Evolutionary conservation across 371 early-diverging fungal species (phyloP).

Genomic region (Mortierella sp.): DNA sequence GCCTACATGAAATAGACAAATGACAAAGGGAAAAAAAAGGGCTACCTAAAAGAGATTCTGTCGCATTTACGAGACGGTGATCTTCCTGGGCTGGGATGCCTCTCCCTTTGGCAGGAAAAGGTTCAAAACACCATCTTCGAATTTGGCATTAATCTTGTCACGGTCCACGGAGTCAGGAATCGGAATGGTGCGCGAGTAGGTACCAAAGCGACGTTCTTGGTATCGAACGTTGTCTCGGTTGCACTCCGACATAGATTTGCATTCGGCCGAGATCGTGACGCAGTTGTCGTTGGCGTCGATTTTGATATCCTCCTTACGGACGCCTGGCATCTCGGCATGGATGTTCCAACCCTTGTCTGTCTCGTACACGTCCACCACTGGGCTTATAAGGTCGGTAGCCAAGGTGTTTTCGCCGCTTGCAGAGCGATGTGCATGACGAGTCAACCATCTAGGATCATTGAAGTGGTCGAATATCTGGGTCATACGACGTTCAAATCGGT

Average conservation of each 20-base stretch:
- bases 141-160: slow-evolving; percentile 65
- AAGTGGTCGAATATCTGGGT: slow-evolving; percentile 51
- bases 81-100: slow-evolving; percentile 34
- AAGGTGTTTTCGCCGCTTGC: slow-evolving; percentile 17
- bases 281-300: slow-evolving; percentile 55
- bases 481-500: slow-evolving; percentile 56
- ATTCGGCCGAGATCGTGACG: slow-evolving; percentile 59
- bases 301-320: slow-evolving; percentile 63
- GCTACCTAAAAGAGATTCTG: too few relatives aligned
- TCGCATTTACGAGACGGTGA: slow-evolving; percentile 48
- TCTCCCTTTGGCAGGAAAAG: slow-evolving; percentile 65
- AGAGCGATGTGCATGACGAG: slow-evolving; percentile 12
- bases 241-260: slow-evolving; percentile 54
- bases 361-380: slow-evolving; percentile 60
- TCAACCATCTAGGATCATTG: slow-evolving; percentile 10
- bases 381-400: slow-evolving; percentile 25
- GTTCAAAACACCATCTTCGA: slow-evolving; percentile 69
- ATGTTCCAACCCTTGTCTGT: slow-evolving; percentile 58
- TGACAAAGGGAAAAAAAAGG: too few relatives aligned
- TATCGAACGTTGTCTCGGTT: slow-evolving; percentile 58
- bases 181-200: slow-evolving; percentile 63
- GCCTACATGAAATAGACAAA: too few relatives aligned
- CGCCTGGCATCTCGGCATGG: slow-evolving; percentile 65
- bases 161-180: slow-evolving; percentile 63
- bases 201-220: slow-evolving; percentile 66